Conservation (phyloP, 2,329 filamentous ascomycete species). For the Xylariaceae sp. region DNA sequence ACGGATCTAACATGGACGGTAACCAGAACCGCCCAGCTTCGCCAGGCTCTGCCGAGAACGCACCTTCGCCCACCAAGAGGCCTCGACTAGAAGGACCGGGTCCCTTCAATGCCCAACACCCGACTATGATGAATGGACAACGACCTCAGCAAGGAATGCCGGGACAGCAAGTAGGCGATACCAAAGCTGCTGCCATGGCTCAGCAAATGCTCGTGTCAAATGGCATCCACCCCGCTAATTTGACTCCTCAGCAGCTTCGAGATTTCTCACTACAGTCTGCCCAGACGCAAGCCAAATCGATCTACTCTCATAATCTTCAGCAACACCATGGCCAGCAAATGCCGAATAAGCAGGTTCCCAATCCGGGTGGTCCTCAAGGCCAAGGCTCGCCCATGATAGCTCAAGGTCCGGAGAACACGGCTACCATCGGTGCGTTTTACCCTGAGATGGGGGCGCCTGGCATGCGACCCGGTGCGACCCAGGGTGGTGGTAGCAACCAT, state of each 20-base stretch:
- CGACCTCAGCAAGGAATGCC: constrained; percentile 64
- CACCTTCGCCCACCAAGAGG: constrained; percentile 86
- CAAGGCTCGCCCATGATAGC: constrained; percentile 81
- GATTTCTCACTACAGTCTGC: constrained; percentile 51
- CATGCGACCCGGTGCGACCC: constrained; percentile 50
- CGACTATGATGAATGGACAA: constrained; percentile 68
- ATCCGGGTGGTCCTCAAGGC: constrained; percentile 62
- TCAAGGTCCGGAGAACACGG: constrained; percentile 60
- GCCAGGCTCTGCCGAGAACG: constrained; percentile 77
- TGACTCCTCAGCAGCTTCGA: constrained; percentile 73
- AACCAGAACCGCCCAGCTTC: constrained; percentile 76
- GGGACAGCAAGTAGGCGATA: constrained; percentile 57
- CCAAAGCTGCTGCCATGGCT: constrained; percentile 38
- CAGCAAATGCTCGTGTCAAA: constrained; percentile 60
- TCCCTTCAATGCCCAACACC: constrained; percentile 66
- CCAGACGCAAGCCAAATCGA: constrained; percentile 70
- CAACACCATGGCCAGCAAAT: constrained; percentile 77
- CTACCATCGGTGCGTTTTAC: constrained; percentile 52
- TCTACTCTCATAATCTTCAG: constrained; percentile 81
- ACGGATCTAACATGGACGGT: constrained; percentile 81
- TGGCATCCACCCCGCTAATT: constrained; percentile 68
- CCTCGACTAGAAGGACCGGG: constrained; percentile 71
- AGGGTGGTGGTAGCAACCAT: constrained; percentile 62
- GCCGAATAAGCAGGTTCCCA: constrained; percentile 74
- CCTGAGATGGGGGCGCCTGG: constrained; percentile 53